Conservation (phyloP, 306 rosid genomes). For the Medicago lupulina region DNA sequence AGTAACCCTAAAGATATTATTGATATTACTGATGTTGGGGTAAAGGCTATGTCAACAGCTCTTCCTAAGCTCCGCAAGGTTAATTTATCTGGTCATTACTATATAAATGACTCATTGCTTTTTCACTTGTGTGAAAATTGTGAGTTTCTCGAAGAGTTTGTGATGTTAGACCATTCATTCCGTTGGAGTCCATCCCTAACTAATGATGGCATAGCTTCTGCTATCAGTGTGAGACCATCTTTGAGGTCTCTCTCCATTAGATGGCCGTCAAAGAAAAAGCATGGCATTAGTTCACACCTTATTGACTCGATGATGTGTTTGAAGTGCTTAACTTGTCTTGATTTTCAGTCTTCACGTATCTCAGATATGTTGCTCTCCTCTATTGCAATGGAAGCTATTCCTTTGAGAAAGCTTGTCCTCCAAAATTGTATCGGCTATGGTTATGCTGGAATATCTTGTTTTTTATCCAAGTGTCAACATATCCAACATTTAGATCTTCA, state of each 20-base stretch:
- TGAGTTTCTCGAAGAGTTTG: conserved; percentile 49
- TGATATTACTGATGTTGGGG: conserved; percentile 35
- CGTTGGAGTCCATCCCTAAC: background rate
- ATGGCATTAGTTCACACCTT: background rate
- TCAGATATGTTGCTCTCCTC: too few relatives aligned
- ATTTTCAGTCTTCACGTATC: background rate
- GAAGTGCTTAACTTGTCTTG: conserved; percentile 48
- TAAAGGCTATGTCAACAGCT: conserved; percentile 35
- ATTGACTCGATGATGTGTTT: too few relatives aligned
- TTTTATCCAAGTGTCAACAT: too few relatives aligned
- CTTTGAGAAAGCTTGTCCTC: too few relatives aligned
- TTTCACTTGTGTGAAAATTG: conserved; percentile 46
- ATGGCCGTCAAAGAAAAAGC: too few relatives aligned
- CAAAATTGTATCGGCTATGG: too few relatives aligned
- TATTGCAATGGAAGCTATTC: too few relatives aligned
- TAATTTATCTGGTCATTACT: conserved; percentile 61
- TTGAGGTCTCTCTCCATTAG: conserved; percentile 49
- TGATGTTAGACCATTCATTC: background rate
- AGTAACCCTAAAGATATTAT: background rate
- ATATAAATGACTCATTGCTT: conserved; percentile 52
- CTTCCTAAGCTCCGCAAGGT: conserved; percentile 57
- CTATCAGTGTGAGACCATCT: conserved; percentile 43
- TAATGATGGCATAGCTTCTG: conserved; percentile 30
- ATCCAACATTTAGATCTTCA: too few relatives aligned
- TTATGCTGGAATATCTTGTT: too few relatives aligned